phyloP scores from a whole-genome alignment of 805 yeast genomes.

The Metschnikowia similis region DNA sequence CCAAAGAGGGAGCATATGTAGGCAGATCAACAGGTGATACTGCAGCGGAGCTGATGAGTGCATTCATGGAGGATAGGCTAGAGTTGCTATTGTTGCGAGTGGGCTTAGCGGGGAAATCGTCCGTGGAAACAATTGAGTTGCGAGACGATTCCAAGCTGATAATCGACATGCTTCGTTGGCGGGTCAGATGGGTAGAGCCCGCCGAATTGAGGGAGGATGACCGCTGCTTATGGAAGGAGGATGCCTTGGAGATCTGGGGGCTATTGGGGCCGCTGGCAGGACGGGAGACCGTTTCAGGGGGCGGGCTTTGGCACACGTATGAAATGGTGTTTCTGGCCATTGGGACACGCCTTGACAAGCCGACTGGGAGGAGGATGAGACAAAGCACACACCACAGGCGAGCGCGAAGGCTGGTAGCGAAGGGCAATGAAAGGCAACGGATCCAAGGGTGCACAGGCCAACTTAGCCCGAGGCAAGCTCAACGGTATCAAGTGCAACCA shows the following conservation, averaged over 20 bases:
- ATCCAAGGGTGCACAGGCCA: neutral
- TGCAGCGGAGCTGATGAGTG: slow-evolving; percentile 5
- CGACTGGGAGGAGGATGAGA: neutral
- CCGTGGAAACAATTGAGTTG: slow-evolving; percentile 38
- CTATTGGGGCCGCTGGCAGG: slow-evolving; percentile 1
- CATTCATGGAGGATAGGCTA: slow-evolving; percentile 17
- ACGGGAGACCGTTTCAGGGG: neutral
- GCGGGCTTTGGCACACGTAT: slow-evolving; percentile 3
- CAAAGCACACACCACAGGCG: neutral
- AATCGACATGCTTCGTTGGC: slow-evolving; percentile 33
- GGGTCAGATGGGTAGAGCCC: slow-evolving; percentile 23
- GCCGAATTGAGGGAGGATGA: slow-evolving; percentile 32
- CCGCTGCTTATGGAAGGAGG: slow-evolving; percentile 20
- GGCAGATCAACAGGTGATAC: slow-evolving; percentile 9
- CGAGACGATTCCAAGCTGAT: slow-evolving; percentile 38
- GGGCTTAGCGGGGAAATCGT: slow-evolving; percentile 26
- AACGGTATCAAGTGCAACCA: neutral
- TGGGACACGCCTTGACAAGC: neutral
- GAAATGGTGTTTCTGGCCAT: neutral
- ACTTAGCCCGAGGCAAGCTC: neutral
- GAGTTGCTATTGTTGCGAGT: slow-evolving; percentile 33
- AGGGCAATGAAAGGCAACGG: neutral
- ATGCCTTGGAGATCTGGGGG: neutral
- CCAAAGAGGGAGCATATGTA: slow-evolving; percentile 4
- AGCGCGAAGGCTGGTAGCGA: neutral